Conservation (phyloP, 257 asterid genomes). For the Rubia yunnanensis region DNA sequence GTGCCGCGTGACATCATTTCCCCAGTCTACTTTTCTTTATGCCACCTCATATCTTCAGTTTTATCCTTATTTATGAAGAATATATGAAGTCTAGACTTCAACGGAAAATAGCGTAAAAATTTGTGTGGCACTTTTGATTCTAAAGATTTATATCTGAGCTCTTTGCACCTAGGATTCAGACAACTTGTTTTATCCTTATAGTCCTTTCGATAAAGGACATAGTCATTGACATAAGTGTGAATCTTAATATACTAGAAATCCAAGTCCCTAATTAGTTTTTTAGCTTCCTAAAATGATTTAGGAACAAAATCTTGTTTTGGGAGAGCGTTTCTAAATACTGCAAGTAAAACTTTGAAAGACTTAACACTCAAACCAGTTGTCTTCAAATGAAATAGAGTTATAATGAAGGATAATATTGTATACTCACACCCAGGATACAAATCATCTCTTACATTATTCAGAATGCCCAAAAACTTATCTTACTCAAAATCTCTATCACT, state of each 20-base stretch:
- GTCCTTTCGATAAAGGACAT: not conserved
- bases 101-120: too few relatives aligned
- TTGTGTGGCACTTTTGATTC: not conserved
- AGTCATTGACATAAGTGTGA: constrained; percentile 3
- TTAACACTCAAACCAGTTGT: constrained; percentile 2
- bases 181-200: not conserved
- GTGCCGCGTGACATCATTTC: not conserved
- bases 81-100: too few relatives aligned
- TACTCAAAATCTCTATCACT: too few relatives aligned
- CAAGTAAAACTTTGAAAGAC: constrained; percentile 5
- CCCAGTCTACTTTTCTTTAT: not conserved
- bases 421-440: not conserved
- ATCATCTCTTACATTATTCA: not conserved
- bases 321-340: not conserved
- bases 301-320: not conserved
- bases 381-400: constrained; percentile 4
- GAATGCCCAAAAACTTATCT: not conserved
- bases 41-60: not conserved
- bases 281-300: constrained; percentile 3
- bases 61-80: too few relatives aligned
- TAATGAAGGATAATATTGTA: not conserved
- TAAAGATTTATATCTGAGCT: not conserved
- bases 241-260: constrained; percentile 5
- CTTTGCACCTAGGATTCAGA: not conserved
- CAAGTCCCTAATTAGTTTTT: constrained; percentile 2